phyloP scores from a whole-genome alignment of 2,329 filamentous ascomycete genomes.

The Pseudogymnoascus sp. region DNA sequence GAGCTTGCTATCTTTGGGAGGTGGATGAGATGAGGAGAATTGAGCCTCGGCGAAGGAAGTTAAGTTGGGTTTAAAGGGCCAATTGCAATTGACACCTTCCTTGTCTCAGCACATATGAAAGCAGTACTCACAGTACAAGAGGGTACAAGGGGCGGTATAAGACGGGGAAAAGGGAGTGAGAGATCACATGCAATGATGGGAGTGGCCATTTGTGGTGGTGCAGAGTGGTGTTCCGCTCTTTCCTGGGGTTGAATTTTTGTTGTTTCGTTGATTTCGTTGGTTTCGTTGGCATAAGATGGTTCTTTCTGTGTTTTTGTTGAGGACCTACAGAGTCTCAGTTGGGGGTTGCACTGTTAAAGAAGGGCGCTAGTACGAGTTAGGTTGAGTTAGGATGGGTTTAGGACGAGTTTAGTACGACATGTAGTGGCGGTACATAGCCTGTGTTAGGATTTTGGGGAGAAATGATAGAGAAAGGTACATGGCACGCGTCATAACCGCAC shows the following conservation, averaged over 20 bases:
- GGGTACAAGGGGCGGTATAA: background rate
- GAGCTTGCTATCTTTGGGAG: background rate
- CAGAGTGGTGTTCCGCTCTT: background rate
- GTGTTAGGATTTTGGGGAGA: no score
- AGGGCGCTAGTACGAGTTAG: background rate
- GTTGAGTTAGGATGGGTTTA: no score
- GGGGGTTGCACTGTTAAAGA: background rate
- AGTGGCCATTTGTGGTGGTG: no score
- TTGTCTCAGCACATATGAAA: background rate
- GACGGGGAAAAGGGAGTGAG: background rate
- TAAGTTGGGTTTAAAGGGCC: background rate
- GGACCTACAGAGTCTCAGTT: background rate
- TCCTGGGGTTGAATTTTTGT: background rate
- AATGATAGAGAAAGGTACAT: background rate
- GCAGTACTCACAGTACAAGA: background rate
- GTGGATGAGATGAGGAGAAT: background rate
- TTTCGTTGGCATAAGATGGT: background rate
- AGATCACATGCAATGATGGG: background rate
- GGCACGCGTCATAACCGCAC: background rate
- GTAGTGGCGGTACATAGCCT: no score
- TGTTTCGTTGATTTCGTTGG: background rate
- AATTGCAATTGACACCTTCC: background rate
- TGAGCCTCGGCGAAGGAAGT: background rate
- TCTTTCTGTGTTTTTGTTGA: background rate
- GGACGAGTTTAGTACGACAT: no score